Conservation (phyloP, 768 basidiomycete genomes). For the Cytidiella melzeri region DNA sequence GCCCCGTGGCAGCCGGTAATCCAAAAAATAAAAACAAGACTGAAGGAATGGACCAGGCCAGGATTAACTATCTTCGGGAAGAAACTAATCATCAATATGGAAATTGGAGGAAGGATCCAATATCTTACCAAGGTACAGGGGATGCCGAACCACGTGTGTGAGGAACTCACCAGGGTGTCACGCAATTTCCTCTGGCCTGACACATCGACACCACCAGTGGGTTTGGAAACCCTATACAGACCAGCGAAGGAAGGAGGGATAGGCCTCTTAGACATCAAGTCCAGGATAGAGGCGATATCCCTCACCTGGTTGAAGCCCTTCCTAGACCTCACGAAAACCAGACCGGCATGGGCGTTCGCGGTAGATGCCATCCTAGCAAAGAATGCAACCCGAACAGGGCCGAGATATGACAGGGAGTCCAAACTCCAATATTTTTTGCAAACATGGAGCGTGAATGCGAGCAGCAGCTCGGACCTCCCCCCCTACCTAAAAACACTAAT, state of each 20-base stretch:
- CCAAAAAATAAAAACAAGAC: constrained; percentile 15
- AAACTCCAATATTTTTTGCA: constrained; percentile 8
- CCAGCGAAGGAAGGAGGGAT: constrained; percentile 6
- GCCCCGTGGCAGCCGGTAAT: constrained; percentile 10
- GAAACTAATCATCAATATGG: constrained; percentile 17
- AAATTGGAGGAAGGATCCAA: constrained; percentile 19
- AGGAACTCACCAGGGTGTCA: constrained; percentile 12
- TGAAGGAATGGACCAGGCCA: constrained; percentile 8
- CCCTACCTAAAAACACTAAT: constrained; percentile 3
- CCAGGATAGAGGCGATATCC: constrained; percentile 11
- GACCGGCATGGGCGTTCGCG: constrained; percentile 12
- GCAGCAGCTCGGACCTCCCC: not conserved
- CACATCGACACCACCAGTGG: not conserved
- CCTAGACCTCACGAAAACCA: not conserved
- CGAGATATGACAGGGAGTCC: not conserved
- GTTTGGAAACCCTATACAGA: not conserved
- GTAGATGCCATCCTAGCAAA: not conserved
- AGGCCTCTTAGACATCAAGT: constrained; percentile 6
- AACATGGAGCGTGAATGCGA: constrained; percentile 2
- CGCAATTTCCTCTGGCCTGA: constrained; percentile 18
- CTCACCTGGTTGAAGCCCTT: constrained; percentile 11
- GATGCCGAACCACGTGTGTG: constrained; percentile 20
- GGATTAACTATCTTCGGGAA: constrained; percentile 17
- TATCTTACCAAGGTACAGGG: constrained; percentile 27
- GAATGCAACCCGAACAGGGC: not conserved